Evolutionary conservation across 768 basidiomycete species (phyloP).

Genomic region (Lactifluus hygrophoroides): DNA sequence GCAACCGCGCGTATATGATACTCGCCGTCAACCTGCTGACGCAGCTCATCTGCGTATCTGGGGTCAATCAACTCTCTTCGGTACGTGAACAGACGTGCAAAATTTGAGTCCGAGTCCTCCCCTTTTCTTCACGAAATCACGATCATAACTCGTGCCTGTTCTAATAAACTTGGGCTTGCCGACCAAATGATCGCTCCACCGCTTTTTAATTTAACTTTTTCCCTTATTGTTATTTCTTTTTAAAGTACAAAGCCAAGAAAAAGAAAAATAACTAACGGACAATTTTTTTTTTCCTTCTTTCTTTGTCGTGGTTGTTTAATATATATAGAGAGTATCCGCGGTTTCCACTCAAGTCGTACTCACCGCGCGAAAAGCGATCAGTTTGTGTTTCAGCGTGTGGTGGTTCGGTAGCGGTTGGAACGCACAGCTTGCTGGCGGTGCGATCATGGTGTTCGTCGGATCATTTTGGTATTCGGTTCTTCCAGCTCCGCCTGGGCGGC

Average conservation of each 20-base stretch:
- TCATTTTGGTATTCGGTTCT: slow-evolving; percentile 44
- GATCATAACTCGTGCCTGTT: not conserved
- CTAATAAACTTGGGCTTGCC: too few relatives aligned
- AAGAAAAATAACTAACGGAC: too few relatives aligned
- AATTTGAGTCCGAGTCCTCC: not conserved
- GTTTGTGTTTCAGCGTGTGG: slow-evolving; percentile 76
- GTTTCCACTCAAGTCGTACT: slow-evolving; percentile 77
- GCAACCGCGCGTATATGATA: slow-evolving; percentile 42
- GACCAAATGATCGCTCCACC: too few relatives aligned
- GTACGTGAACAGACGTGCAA: slow-evolving; percentile 33
- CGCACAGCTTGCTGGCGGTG: slow-evolving; percentile 51
- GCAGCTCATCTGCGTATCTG: slow-evolving; percentile 74
- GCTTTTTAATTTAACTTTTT: not conserved
- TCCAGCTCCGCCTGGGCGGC: slow-evolving; percentile 14
- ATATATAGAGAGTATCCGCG: slow-evolving; percentile 57
- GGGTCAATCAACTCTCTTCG: slow-evolving; percentile 74
- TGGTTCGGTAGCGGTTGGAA: slow-evolving; percentile 77
- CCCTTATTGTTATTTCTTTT: too few relatives aligned
- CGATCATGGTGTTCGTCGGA: slow-evolving; percentile 64
- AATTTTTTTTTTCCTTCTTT: too few relatives aligned
- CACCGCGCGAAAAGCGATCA: slow-evolving; percentile 73
- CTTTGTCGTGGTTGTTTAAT: too few relatives aligned
- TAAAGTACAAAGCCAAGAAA: too few relatives aligned
- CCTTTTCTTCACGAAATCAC: not conserved
- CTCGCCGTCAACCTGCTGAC: slow-evolving; percentile 58